Conservation (phyloP, 2,329 filamentous ascomycete genomes). For the Aspergillus fumigatiaffinis region DNA sequence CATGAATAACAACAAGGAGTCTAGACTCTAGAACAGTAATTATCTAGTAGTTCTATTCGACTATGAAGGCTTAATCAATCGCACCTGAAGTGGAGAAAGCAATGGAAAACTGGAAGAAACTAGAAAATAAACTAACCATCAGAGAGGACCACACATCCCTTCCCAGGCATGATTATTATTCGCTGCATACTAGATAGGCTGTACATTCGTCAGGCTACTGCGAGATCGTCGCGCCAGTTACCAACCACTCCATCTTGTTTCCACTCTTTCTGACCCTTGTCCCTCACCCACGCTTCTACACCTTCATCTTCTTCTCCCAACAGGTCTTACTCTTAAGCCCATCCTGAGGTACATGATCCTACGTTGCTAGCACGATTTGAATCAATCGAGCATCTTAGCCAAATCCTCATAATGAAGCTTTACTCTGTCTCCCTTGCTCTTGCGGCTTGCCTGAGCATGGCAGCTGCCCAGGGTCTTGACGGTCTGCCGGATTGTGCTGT, state of each 20-base stretch:
- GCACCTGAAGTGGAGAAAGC: too few species aligned
- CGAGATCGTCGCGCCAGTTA: neutral
- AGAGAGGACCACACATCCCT: too few species aligned
- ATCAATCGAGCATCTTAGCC: slow-evolving; percentile 2
- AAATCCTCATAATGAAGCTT: slow-evolving; percentile 45
- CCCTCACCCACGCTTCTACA: neutral
- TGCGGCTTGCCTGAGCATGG: slow-evolving; percentile 49
- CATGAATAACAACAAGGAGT: too few species aligned
- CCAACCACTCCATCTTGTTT: neutral
- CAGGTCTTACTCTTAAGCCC: neutral
- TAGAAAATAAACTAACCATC: too few species aligned
- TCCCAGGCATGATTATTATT: too few species aligned
- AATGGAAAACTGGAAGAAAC: too few species aligned
- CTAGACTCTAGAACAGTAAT: too few species aligned
- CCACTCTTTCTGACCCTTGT: neutral
- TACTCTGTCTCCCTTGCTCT: slow-evolving; percentile 50
- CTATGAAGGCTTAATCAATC: neutral
- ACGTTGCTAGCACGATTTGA: slow-evolving; percentile 1
- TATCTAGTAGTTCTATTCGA: neutral
- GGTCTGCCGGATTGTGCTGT: slow-evolving; percentile 55
- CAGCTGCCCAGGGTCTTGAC: slow-evolving; percentile 44
- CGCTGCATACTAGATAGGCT: too few species aligned
- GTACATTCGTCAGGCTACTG: neutral
- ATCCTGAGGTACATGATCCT: neutral
- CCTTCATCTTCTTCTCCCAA: neutral